Percentiles rank a stretch among this genome's conserved stretches.
phyloP scores from a whole-genome alignment of 148 eudicot species.

The Pharnaceum exiguum region DNA sequence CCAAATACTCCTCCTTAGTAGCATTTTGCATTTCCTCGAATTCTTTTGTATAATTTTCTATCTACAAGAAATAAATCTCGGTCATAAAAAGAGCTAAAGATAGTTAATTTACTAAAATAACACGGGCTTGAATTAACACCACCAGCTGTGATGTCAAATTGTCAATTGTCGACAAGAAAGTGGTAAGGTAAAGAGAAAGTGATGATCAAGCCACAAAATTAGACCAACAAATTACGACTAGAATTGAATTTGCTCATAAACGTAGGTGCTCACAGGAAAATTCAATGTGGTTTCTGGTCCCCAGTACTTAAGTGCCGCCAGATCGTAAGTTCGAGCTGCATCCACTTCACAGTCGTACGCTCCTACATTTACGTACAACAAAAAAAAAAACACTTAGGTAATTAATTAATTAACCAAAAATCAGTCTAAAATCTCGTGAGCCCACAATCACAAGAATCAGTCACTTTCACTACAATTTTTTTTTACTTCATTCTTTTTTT shows the following conservation, averaged over 20 bases:
- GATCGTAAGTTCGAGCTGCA: conserved; percentile 89
- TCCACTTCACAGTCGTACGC: conserved; percentile 89
- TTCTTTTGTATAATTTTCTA: conserved; percentile 60
- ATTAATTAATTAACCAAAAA: background rate
- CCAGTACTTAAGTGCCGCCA: conserved; percentile 97
- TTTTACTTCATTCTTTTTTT: background rate
- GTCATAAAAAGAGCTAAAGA: background rate
- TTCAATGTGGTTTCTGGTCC: conserved; percentile 67
- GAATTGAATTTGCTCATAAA: conserved; percentile 12
- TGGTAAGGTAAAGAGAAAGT: conserved; percentile 23
- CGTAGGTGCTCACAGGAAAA: conserved; percentile 56
- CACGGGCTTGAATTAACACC: no score
- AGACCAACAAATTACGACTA: background rate
- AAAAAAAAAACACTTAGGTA: background rate
- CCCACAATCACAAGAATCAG: background rate
- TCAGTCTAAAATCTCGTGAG: background rate
- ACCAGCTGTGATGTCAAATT: conserved; percentile 2
- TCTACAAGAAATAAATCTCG: conserved; percentile 27
- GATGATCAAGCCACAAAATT: conserved; percentile 7
- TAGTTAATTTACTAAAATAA: no score
- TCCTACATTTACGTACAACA: conserved; percentile 38
- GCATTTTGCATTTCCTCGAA: conserved; percentile 67
- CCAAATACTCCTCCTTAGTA: conserved; percentile 77
- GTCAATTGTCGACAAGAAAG: conserved; percentile 9
- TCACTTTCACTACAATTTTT: background rate